phyloP scores from a whole-genome alignment of 2,329 filamentous ascomycete species.

The Diaporthe destruens region DNA sequence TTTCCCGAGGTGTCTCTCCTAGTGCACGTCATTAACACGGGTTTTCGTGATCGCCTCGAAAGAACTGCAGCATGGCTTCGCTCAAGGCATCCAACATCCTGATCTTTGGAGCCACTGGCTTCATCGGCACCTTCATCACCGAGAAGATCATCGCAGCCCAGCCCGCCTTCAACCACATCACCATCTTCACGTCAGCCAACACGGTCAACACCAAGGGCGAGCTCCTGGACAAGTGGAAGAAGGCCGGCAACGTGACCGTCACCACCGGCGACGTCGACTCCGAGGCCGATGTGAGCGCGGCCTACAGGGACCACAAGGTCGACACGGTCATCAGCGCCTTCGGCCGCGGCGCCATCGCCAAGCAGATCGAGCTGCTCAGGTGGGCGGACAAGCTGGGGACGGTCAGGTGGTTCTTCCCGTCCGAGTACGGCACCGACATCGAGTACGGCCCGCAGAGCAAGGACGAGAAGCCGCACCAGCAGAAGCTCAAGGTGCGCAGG shows the following conservation, averaged over 20 bases:
- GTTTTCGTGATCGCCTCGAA: background rate
- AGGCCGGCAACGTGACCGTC: slow-evolving; percentile 64
- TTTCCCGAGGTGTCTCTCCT: background rate
- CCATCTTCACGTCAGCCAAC: slow-evolving; percentile 59
- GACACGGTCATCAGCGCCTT: slow-evolving; percentile 76
- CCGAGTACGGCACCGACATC: slow-evolving; percentile 76
- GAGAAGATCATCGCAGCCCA: slow-evolving; percentile 52
- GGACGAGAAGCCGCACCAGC: slow-evolving; percentile 75
- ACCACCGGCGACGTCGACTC: slow-evolving; percentile 67
- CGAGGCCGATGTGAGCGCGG: slow-evolving; percentile 64
- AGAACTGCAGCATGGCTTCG: slow-evolving; percentile 34
- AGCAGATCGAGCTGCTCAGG: slow-evolving; percentile 72
- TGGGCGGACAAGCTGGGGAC: slow-evolving; percentile 66
- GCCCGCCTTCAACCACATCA: slow-evolving; percentile 51
- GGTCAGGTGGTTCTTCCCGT: slow-evolving; percentile 75
- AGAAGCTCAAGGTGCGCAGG: slow-evolving; percentile 76
- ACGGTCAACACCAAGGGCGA: slow-evolving; percentile 64
- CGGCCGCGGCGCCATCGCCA: slow-evolving; percentile 71
- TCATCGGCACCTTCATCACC: slow-evolving; percentile 57
- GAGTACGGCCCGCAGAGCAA: slow-evolving; percentile 70
- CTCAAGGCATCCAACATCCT: slow-evolving; percentile 48
- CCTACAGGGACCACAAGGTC: slow-evolving; percentile 66
- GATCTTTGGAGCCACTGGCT: slow-evolving; percentile 57
- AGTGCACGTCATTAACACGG: background rate
- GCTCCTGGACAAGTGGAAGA: slow-evolving; percentile 57